Evolutionary conservation across 2,329 filamentous ascomycete genomes (phyloP).

Genomic region (Mycogone perniciosa): DNA sequence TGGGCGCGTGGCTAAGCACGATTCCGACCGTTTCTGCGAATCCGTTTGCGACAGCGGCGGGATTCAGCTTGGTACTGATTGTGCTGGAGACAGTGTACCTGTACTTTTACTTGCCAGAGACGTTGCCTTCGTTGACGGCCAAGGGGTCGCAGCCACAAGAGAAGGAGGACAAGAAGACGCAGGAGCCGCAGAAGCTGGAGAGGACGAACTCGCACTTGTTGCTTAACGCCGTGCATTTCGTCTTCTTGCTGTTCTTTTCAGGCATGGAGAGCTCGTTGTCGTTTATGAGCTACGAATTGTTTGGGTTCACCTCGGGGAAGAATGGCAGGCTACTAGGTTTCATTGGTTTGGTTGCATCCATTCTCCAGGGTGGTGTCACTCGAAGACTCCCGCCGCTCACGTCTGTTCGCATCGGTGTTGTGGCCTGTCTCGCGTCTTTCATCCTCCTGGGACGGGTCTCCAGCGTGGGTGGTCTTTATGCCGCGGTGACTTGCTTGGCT

Average conservation of each 20-base stretch:
- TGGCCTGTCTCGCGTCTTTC: constrained; percentile 74
- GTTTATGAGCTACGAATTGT: constrained; percentile 95
- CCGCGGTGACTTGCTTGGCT: constrained; percentile 75
- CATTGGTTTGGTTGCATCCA: constrained; percentile 81
- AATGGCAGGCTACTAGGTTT: constrained; percentile 85
- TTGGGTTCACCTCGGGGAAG: constrained; percentile 69
- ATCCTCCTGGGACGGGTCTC: constrained; percentile 66
- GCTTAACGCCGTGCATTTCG: constrained; percentile 79
- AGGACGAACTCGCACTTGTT: constrained; percentile 78
- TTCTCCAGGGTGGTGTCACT: constrained; percentile 91
- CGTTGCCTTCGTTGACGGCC: constrained; percentile 55
- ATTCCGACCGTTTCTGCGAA: constrained; percentile 76
- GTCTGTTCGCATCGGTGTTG: constrained; percentile 72
- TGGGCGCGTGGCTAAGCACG: constrained; percentile 79
- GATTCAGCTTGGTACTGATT: constrained; percentile 78
- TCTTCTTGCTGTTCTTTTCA: constrained; percentile 93
- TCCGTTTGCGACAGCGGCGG: constrained; percentile 88
- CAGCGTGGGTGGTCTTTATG: constrained; percentile 66
- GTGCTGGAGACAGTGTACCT: constrained; percentile 83
- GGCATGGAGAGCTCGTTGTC: constrained; percentile 97
- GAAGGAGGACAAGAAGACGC: constrained; percentile 17
- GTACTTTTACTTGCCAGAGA: constrained; percentile 81
- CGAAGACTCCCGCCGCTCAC: constrained; percentile 74
- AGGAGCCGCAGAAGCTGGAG: constrained; percentile 26
- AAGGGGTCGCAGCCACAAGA: constrained; percentile 8